phyloP scores from a whole-genome alignment of 2,329 filamentous ascomycete genomes.

The Endoconidiophora laricicola region DNA sequence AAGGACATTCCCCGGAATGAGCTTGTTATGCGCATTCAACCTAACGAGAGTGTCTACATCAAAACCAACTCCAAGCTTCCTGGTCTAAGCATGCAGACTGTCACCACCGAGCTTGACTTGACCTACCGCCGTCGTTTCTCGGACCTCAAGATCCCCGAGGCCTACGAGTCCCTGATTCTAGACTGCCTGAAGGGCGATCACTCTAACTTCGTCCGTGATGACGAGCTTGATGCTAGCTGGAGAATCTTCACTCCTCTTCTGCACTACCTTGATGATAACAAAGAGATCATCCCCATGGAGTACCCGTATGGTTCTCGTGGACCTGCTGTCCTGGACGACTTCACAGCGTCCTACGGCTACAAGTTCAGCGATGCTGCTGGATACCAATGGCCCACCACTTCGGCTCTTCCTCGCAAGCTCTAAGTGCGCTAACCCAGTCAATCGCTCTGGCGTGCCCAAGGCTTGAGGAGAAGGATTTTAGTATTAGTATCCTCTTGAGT shows the following conservation, averaged over 20 bases:
- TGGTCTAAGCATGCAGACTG: slow-evolving; percentile 97
- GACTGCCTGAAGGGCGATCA: slow-evolving; percentile 98
- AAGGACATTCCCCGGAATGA: slow-evolving; percentile 99
- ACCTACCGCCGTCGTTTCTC: slow-evolving; percentile 98
- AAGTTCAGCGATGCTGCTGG: slow-evolving; percentile 95
- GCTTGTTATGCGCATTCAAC: slow-evolving; percentile 96
- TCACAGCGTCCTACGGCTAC: slow-evolving; percentile 95
- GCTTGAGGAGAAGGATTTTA: neutral
- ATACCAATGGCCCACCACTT: slow-evolving; percentile 84
- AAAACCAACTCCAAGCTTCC: slow-evolving; percentile 99
- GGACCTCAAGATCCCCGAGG: slow-evolving; percentile 97
- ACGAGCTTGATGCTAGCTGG: slow-evolving; percentile 95
- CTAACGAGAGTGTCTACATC: slow-evolving; percentile 98
- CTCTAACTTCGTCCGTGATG: slow-evolving; percentile 96
- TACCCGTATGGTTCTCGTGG: slow-evolving; percentile 98
- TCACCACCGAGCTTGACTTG: slow-evolving; percentile 93
- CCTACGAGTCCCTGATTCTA: slow-evolving; percentile 92
- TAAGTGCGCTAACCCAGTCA: slow-evolving; percentile 31
- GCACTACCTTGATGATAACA: slow-evolving; percentile 97
- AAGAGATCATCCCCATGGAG: slow-evolving; percentile 98
- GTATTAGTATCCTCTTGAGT: neutral
- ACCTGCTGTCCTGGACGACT: slow-evolving; percentile 90
- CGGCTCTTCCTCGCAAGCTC: slow-evolving; percentile 52
- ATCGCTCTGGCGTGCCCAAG: slow-evolving; percentile 11
- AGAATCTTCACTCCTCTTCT: slow-evolving; percentile 94